Evolutionary conservation across 495 filamentous ascomycete species (phyloP).

Genomic region (Halenospora varia): DNA sequence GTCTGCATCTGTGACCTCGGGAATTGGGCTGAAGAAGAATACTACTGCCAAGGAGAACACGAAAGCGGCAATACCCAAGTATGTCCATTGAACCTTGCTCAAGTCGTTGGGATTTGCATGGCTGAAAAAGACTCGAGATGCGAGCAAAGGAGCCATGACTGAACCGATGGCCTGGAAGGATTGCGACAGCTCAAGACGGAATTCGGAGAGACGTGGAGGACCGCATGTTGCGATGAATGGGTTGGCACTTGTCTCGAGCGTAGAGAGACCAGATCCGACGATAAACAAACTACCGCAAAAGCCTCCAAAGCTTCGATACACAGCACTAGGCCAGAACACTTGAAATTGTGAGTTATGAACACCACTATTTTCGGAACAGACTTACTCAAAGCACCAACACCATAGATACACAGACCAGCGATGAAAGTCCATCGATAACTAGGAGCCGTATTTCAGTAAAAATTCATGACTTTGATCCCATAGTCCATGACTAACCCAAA

Average conservation of each 20-base stretch:
- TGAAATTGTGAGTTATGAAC: background rate
- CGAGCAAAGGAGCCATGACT: slow-evolving; percentile 61
- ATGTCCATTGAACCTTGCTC: slow-evolving; percentile 67
- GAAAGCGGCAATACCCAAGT: slow-evolving; percentile 67
- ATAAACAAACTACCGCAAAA: slow-evolving; percentile 69
- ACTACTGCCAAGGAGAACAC: slow-evolving; percentile 61
- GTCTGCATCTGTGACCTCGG: slow-evolving; percentile 72
- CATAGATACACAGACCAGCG: slow-evolving; percentile 51
- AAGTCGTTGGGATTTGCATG: slow-evolving; percentile 47
- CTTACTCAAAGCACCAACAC: slow-evolving; percentile 46
- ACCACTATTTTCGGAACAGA: background rate
- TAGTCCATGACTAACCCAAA: slow-evolving; percentile 44
- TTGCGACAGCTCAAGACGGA: slow-evolving; percentile 65
- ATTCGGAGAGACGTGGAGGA: slow-evolving; percentile 61
- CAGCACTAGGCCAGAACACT: slow-evolving; percentile 54
- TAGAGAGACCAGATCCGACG: slow-evolving; percentile 63
- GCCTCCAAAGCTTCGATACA: slow-evolving; percentile 55
- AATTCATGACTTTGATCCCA: background rate
- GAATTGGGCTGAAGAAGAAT: slow-evolving; percentile 62
- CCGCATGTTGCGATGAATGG: slow-evolving; percentile 54
- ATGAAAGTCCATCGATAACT: slow-evolving; percentile 57
- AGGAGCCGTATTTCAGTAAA: background rate
- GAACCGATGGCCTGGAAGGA: slow-evolving; percentile 66
- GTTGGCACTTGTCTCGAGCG: slow-evolving; percentile 71
- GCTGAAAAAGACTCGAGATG: slow-evolving; percentile 66